These are phyloP conservation scores for Zymoseptoria crescenta DNA, from an alignment of 2,329 filamentous ascomycete species.

Conservation along the genomic window DNA sequence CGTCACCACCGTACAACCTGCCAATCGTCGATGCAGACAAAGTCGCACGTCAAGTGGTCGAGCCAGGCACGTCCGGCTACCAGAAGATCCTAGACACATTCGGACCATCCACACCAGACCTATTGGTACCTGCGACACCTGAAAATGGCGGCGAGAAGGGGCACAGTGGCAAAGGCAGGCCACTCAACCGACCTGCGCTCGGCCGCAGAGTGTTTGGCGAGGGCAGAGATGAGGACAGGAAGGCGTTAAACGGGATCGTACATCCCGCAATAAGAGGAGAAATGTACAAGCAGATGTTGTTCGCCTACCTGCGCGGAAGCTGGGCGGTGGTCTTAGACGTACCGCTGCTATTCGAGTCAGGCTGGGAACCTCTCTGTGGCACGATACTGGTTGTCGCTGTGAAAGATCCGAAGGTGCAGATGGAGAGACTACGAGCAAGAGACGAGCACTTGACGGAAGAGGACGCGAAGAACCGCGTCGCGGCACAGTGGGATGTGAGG, in stretches of 20 bases:
- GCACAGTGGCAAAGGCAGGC: conserved; percentile 55
- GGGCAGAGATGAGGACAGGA: conserved; percentile 64
- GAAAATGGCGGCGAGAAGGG: conserved; percentile 43
- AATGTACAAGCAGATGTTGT: conserved; percentile 69
- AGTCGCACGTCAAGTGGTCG: conserved; percentile 85
- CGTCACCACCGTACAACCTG: conserved; percentile 70
- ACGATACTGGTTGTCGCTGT: conserved; percentile 83
- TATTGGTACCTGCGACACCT: conserved; percentile 57
- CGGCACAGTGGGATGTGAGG: conserved; percentile 76
- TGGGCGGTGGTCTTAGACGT: conserved; percentile 93
- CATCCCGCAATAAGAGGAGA: conserved; percentile 81
- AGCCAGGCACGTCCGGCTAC: conserved; percentile 82
- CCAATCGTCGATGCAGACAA: conserved; percentile 92
- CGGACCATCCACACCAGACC: conserved; percentile 70
- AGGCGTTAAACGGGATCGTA: conserved; percentile 78
- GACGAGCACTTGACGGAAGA: conserved; percentile 73
- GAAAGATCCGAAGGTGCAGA: conserved; percentile 69
- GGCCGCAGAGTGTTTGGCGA: conserved; percentile 81
- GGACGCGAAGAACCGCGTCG: conserved; percentile 79
- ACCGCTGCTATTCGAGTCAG: conserved; percentile 82
- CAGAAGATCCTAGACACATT: conserved; percentile 75
- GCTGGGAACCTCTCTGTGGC: conserved; percentile 78
- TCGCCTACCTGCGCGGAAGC: conserved; percentile 63
- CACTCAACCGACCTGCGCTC: conserved; percentile 78
- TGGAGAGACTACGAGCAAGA: conserved; percentile 64